Conservation (phyloP, 495 filamentous ascomycete genomes). For the Neurospora pannonica region DNA sequence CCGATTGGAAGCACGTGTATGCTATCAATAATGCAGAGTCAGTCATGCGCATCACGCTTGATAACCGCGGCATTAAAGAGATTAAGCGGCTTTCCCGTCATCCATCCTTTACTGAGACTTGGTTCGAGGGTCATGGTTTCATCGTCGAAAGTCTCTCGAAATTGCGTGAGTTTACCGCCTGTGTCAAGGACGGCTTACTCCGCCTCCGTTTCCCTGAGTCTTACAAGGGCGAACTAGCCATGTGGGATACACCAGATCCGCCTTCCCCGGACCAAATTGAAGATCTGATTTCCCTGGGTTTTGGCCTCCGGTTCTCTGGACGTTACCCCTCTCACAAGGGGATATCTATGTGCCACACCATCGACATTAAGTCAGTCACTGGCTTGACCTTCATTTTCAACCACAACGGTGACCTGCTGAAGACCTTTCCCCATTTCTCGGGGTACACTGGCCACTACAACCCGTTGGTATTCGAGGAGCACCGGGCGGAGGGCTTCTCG, state of each 20-base stretch:
- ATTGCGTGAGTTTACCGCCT: background rate
- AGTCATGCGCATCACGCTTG: background rate
- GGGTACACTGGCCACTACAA: background rate
- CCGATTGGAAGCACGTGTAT: background rate
- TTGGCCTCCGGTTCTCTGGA: background rate
- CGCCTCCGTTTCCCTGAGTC: background rate
- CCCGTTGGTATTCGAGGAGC: background rate
- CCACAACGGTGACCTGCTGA: background rate
- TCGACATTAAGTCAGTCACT: background rate
- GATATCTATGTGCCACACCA: background rate
- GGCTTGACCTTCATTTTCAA: background rate
- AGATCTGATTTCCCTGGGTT: background rate
- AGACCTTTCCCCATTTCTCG: background rate
- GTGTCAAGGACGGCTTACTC: background rate
- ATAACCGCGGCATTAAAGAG: background rate
- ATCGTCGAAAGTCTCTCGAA: background rate
- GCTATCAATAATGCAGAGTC: background rate
- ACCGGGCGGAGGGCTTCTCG: background rate
- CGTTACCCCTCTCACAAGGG: background rate
- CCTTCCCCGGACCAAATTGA: background rate
- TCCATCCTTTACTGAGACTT: background rate
- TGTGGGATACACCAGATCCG: background rate
- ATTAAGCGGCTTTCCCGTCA: background rate
- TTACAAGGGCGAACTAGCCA: background rate
- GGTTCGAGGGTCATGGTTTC: background rate